Evolutionary conservation across 805 yeast genomes (phyloP), one percentile per base, ranked within the genome.

Genomic region (Kazachstania viticola): DNA sequence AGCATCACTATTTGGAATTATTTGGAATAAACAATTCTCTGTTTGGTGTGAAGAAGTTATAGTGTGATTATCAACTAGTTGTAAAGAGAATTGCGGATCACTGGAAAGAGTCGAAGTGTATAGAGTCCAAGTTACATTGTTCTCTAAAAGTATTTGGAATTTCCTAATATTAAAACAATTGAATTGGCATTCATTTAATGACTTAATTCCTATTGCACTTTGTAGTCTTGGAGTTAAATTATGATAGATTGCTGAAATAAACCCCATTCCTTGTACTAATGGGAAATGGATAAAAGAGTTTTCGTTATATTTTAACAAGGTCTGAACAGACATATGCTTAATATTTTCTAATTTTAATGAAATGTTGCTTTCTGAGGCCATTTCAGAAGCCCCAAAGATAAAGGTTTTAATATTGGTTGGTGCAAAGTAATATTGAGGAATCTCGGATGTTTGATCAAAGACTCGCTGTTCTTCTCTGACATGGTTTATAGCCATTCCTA

Each of bases 241-340:
- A 47, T 68, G 65, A 40, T 69, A 77, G 17, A 69, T 55, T 17
- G 76, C 82, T 21, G 94, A 78, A 12, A 81, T 71, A 39, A 81
- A 74, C 5, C 95, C 95, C 67, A 67, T 67, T 33, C 96, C 96
- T 54, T 79, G 87, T 5, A 78, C 80, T 33, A 80, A 47, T 4
- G 88, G 87, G 24, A 70, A 50, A 21, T 60, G 60, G 31, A 75
- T 49, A 21, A 58, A 62, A 28, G 71, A 72, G 12, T 46, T 34
- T 13, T 29, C 42, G 36, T 35, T 44, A 18, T 41, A 36, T 27
- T 47, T 51, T 31, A 53, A 39, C 13, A 53, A 38, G n/a, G 49
- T 37, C 28, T 58, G 55, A 2, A 57, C 45, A 12, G 65, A 59
- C 44, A 60, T 34, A 33, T 59, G 61, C 25, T 46, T 56, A 25